Evolutionary conservation across 306 rosid species (phyloP), one percentile per base, ranked within the genome.

Genomic region (Psophocarpus tetragonolobus): DNA sequence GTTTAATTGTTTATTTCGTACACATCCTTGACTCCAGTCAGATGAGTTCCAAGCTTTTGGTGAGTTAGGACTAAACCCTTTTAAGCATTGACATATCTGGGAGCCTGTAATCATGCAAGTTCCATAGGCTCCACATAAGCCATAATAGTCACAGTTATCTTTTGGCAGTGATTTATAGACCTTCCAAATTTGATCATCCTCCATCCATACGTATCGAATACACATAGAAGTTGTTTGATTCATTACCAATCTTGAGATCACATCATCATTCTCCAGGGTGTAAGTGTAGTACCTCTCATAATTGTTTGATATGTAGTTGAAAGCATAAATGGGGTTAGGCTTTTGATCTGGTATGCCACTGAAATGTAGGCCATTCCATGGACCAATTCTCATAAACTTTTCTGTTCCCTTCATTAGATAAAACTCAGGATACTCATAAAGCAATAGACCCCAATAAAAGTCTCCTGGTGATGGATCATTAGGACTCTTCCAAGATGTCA

Each of bases 401-500:
- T 68, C 2, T 3, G 50, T 47, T 71, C 87, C 85, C 12, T 42
- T 48, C 87, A 78, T 77, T 1, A 83, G 44, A 50, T 47, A 63
- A 14, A 1, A 5, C 33, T 86, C 85, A 2, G 84, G 87, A 63
- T 77, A 77, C 9, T 68, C 69, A 29, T 58, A 8, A 15, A 68
- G 80, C 11, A 68, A 21, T 1, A 79, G 5, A 3, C 57, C 73
- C 81, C 71, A 83, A n/a, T 77, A 47, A 1, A 83, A 76, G 29
- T 68, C 53, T 39, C 82, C 90, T 2, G 80, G 86, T 15, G 89
- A 83, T 13, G 90, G 88, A 14, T 89, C 93, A 0, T 60, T 48
- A 3, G 82, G 20, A 63, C 68, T 84, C 62, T 77, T 87, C 90
- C 93, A 87, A 11, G 93, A 74, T 20, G 86, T 77, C 27, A 89